Evolutionary conservation across 306 rosid species (phyloP).

Genomic region (Gynostemma pentaphyllum): DNA sequence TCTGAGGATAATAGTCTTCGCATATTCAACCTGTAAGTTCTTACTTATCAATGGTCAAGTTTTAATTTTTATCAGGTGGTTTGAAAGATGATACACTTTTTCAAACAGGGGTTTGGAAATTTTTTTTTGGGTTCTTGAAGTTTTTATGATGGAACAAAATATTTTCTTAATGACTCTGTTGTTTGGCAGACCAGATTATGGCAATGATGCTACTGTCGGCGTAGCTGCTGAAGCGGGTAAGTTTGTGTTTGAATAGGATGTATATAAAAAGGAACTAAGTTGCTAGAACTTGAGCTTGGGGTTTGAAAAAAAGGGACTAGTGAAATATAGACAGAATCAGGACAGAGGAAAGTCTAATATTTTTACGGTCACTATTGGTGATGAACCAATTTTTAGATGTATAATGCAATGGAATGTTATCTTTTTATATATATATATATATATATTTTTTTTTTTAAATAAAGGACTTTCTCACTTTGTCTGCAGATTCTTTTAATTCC

Average conservation of each 20-base stretch:
- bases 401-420: neutral
- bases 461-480: neutral
- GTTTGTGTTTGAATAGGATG: neutral
- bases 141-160: neutral
- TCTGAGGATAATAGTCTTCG: constrained; percentile 82
- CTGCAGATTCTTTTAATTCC: constrained; percentile 68
- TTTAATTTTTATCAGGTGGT: neutral
- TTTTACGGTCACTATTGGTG: neutral
- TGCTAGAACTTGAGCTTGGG: neutral
- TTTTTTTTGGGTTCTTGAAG: neutral
- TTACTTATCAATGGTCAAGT: neutral
- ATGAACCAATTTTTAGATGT: neutral
- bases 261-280: neutral
- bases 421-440: too few species aligned
- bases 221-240: constrained; percentile 39
- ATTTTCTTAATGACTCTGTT: neutral
- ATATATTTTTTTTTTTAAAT: neutral
- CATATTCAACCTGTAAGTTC: constrained; percentile 43
- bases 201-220: constrained; percentile 14
- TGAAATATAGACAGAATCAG: too few species aligned
- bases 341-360: too few species aligned
- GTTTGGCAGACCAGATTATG: constrained; percentile 44
- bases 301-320: too few species aligned
- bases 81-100: neutral
- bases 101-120: neutral